Conservation (phyloP, 352 stramenopile species). For the Phytophthora boehmeriae region DNA sequence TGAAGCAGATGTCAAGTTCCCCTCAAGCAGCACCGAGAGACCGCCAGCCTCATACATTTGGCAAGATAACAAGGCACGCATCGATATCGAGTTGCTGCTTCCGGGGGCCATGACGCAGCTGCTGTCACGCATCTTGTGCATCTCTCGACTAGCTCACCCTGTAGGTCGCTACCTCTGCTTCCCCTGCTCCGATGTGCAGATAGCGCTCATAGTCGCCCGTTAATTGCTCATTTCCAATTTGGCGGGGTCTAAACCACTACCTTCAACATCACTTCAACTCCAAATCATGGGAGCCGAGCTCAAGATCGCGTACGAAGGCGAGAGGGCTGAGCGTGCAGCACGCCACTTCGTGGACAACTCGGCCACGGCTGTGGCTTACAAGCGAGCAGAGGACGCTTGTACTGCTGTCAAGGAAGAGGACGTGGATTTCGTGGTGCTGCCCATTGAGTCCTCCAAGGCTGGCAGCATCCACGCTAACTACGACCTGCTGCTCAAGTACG, state of each 20-base stretch:
- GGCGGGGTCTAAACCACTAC: slow-evolving; percentile 10
- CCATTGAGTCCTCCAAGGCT: slow-evolving; percentile 96
- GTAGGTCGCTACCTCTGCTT: not conserved
- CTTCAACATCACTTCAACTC: slow-evolving; percentile 18
- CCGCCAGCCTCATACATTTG: not conserved
- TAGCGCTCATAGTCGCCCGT: too few species aligned
- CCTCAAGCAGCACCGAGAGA: not conserved
- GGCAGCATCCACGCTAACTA: slow-evolving; percentile 98
- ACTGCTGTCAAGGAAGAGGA: slow-evolving; percentile 73
- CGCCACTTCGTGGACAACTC: slow-evolving; percentile 31
- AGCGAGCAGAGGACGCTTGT: slow-evolving; percentile 49
- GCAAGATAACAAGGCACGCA: not conserved
- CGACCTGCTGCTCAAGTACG: slow-evolving; percentile 79
- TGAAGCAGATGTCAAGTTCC: not conserved
- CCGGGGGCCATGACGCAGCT: not conserved
- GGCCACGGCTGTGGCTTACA: slow-evolving; percentile 39
- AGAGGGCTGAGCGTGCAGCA: slow-evolving; percentile 90
- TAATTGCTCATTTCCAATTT: slow-evolving; percentile 29
- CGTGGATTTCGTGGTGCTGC: slow-evolving; percentile 94
- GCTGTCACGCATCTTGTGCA: not conserved
- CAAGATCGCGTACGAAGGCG: slow-evolving; percentile 94
- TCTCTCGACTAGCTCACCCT: not conserved
- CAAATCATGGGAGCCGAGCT: slow-evolving; percentile 48
- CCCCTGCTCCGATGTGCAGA: not conserved
- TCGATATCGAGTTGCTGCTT: not conserved